Conservation (phyloP, 257 asterid genomes). For the Nemophila menziesii region DNA sequence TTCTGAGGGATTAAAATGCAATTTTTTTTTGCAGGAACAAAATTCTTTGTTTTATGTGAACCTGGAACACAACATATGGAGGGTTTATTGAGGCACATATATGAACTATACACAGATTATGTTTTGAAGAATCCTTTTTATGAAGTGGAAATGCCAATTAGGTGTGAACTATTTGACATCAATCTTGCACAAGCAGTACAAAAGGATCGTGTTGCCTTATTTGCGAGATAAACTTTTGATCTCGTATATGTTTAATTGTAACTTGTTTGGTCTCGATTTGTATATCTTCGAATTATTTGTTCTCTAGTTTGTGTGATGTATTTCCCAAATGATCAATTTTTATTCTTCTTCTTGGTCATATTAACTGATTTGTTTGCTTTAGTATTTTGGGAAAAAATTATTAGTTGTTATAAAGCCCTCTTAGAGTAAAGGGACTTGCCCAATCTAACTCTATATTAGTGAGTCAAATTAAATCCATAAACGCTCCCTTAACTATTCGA, state of each 20-base stretch:
- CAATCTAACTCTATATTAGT: too few species aligned
- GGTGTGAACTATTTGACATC: constrained; percentile 65
- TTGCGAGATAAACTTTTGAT: constrained; percentile 39
- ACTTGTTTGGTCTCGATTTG: background rate
- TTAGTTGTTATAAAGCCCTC: too few species aligned
- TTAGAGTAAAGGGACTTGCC: too few species aligned
- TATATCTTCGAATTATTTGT: background rate
- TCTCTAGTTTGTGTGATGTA: background rate
- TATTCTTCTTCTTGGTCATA: too few species aligned
- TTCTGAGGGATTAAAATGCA: background rate
- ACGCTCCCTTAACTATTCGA: too few species aligned
- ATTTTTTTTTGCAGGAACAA: constrained; percentile 19
- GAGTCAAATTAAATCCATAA: too few species aligned
- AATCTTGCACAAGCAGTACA: constrained; percentile 62
- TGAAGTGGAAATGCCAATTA: constrained; percentile 99
- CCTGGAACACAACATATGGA: constrained; percentile 77
- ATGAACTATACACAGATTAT: constrained; percentile 78
- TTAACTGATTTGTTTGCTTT: too few species aligned
- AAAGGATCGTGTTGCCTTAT: constrained; percentile 53
- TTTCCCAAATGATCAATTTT: too few species aligned
- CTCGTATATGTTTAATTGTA: background rate
- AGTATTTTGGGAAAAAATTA: too few species aligned
- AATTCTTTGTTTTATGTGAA: constrained; percentile 81
- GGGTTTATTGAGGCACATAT: constrained; percentile 57
- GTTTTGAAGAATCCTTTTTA: constrained; percentile 93